These are phyloP conservation scores for Candida ulmi DNA, from an alignment of 805 yeast species.

Conservation along the genomic window DNA sequence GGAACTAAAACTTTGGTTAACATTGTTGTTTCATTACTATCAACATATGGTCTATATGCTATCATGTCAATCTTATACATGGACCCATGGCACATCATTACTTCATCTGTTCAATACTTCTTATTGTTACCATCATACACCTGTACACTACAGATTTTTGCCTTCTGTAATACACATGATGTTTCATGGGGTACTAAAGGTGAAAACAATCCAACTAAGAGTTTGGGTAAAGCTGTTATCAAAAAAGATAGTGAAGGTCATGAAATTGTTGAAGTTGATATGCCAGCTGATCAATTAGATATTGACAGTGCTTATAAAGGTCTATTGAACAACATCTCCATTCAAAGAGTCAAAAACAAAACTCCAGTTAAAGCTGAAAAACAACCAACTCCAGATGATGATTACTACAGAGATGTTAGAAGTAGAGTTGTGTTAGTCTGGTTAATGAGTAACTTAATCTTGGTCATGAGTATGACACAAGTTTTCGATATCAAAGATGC, in stretches of 20 bases:
- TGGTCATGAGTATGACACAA: slow-evolving; percentile 85
- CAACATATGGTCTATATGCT: slow-evolving; percentile 88
- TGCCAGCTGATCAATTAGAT: slow-evolving; percentile 62
- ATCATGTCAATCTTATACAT: slow-evolving; percentile 78
- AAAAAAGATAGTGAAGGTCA: slow-evolving; percentile 68
- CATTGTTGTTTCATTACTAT: slow-evolving; percentile 75
- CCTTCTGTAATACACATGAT: slow-evolving; percentile 97
- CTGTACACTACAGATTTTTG: slow-evolving; percentile 89
- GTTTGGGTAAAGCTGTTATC: slow-evolving; percentile 71
- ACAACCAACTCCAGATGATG: slow-evolving; percentile 46
- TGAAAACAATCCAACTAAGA: slow-evolving; percentile 66
- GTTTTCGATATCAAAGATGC: slow-evolving; percentile 66
- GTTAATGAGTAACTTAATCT: slow-evolving; percentile 76
- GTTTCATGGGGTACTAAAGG: slow-evolving; percentile 99
- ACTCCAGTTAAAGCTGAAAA: slow-evolving; percentile 38
- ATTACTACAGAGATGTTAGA: slow-evolving; percentile 91
- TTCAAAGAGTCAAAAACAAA: slow-evolving; percentile 57
- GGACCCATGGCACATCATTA: slow-evolving; percentile 95
- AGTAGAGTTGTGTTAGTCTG: slow-evolving; percentile 94
- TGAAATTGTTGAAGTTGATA: slow-evolving; percentile 73
- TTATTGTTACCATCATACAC: slow-evolving; percentile 86
- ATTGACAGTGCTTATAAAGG: slow-evolving; percentile 80
- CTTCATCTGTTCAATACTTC: slow-evolving; percentile 85
- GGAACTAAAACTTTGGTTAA: slow-evolving; percentile 56
- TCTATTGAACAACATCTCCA: slow-evolving; percentile 64